Evolutionary conservation across 805 yeast genomes (phyloP).

Genomic region (Wickerhamiella siamensis): DNA sequence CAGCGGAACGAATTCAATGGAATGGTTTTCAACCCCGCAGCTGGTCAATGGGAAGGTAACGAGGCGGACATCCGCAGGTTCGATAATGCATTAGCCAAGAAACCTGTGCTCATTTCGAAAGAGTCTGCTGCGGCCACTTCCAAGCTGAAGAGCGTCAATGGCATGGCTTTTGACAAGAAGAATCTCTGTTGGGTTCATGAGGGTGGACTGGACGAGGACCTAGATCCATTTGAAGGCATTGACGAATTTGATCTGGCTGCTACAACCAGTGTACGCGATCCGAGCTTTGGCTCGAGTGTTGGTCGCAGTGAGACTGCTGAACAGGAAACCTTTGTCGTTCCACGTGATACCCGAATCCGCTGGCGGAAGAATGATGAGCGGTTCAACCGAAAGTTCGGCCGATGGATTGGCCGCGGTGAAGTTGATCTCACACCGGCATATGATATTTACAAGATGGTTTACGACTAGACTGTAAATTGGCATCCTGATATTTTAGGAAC

Average conservation of each 20-base stretch:
- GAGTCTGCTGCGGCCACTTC: slow-evolving; percentile 1
- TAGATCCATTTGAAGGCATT: slow-evolving; percentile 18
- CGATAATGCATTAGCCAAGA: slow-evolving; percentile 8
- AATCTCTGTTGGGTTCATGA: slow-evolving; percentile 17
- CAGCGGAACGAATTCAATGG: slow-evolving; percentile 15
- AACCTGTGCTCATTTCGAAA: slow-evolving; percentile 12
- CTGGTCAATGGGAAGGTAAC: slow-evolving; percentile 20
- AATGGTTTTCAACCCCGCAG: slow-evolving; percentile 18
- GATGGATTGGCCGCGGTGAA: slow-evolving; percentile 19
- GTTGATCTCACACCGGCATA: slow-evolving; percentile 3
- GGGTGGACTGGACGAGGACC: slow-evolving; percentile 12
- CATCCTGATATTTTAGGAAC: too few relatives aligned
- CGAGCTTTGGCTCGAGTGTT: slow-evolving; percentile 10
- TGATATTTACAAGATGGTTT: slow-evolving; percentile 18
- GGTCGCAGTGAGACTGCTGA: slow-evolving; percentile 15
- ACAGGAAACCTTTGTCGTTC: slow-evolving; percentile 15
- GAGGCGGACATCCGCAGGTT: slow-evolving; percentile 15
- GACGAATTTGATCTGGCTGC: slow-evolving; percentile 9
- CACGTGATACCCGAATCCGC: slow-evolving; percentile 8
- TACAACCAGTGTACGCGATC: slow-evolving; percentile 1
- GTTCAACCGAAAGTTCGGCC: slow-evolving; percentile 20
- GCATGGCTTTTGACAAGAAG: slow-evolving; percentile 17
- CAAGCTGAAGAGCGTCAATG: not conserved
- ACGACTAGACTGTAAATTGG: slow-evolving; percentile 1
- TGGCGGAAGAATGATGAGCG: slow-evolving; percentile 19